A percentile compares a stretch with the other conserved stretches of the same genome.
These are phyloP conservation scores for Trichoderma asperelloides DNA, from an alignment of 495 filamentous ascomycete genomes.

Conservation along the genomic window DNA sequence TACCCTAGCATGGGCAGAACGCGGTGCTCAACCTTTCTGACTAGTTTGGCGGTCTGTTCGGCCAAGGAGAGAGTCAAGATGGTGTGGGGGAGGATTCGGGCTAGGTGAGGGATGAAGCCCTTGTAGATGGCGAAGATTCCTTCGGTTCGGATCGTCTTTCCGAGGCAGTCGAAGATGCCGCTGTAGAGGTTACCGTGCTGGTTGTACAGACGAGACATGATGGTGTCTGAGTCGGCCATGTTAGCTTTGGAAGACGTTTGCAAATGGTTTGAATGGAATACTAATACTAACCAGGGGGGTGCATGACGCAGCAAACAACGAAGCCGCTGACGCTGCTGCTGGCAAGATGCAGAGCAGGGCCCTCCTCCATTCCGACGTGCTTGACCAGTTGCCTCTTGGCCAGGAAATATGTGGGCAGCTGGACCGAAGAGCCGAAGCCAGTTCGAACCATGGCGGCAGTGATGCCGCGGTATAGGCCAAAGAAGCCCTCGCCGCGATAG, in stretches of 20 bases:
- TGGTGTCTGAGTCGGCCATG: conserved; percentile 56
- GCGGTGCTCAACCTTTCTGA: conserved; percentile 66
- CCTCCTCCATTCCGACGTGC: conserved; percentile 84
- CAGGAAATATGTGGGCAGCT: conserved; percentile 97
- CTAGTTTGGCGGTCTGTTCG: conserved; percentile 92
- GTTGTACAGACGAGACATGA: conserved; percentile 99
- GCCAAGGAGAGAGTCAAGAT: conserved; percentile 87
- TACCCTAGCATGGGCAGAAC: conserved; percentile 33
- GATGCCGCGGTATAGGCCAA: conserved; percentile 80
- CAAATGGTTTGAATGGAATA: not conserved
- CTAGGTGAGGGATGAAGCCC: conserved; percentile 91
- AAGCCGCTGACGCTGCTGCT: conserved; percentile 89
- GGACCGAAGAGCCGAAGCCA: conserved; percentile 88
- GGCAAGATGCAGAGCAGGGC: conserved; percentile 76
- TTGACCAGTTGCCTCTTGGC: conserved; percentile 76
- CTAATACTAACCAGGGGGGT: conserved; percentile 67
- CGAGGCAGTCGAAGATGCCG: conserved; percentile 84
- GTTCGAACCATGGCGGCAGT: conserved; percentile 95
- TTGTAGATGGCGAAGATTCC: conserved; percentile 94
- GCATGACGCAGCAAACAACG: conserved; percentile 96
- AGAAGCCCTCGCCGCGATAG: conserved; percentile 63
- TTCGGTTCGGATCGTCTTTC: conserved; percentile 84
- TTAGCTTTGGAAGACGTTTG: conserved; percentile 5
- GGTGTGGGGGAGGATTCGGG: conserved; percentile 90
- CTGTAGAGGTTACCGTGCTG: conserved; percentile 94